Evolutionary conservation across 2,329 filamentous ascomycete genomes (phyloP), one percentile per base, ranked within the genome.

Genomic region (Fusarium brevicatenulatum): DNA sequence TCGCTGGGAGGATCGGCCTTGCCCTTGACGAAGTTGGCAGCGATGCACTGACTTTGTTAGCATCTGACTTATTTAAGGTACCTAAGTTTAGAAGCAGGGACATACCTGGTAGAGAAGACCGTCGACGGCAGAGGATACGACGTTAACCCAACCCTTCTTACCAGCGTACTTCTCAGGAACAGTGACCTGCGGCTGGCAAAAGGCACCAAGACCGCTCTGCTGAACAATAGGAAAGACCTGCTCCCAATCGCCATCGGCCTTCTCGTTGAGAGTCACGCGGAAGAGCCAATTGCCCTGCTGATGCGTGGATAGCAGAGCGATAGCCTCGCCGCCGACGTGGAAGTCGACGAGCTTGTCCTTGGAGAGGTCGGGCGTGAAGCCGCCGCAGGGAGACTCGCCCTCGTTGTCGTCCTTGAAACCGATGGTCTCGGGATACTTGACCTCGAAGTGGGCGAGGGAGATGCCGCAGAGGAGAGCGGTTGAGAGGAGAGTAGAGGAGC

Each of bases 31-130:
- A 90, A 90, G 71, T 86, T 86, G 72, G 89, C 86, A 39, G 84
- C 83, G 46, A 87, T 80, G 76, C 88, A 90, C 88, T 90, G 11
- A 34, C 57, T 13, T 40, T 68, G 18, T 70, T 61, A 72, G 60
- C 23, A 28, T 34, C 30, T 12, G 11, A n/a, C 18, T 12, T 12
- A 11, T 13, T 1, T n/a, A 32, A 30, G 7, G 28, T 30, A 30
- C 30, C 28, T 30, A 30, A 4, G 4, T 8, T 16, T 58, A 36
- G 15, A 9, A 13, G 25, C 28, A 5, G 4, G n/a, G 54, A 55
- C 82, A 59, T 79, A 90, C 89, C 83, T 89, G 86, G 76, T 85
- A 91, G 10, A 91, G 80, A 21, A 87, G 69, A 7, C 90, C 90
- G 67, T 91, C 90, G 1, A 84, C 81, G 0, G 86, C 88, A 25